Conservation (phyloP, 805 yeast species). For the Metschnikowia cerradonensis region DNA sequence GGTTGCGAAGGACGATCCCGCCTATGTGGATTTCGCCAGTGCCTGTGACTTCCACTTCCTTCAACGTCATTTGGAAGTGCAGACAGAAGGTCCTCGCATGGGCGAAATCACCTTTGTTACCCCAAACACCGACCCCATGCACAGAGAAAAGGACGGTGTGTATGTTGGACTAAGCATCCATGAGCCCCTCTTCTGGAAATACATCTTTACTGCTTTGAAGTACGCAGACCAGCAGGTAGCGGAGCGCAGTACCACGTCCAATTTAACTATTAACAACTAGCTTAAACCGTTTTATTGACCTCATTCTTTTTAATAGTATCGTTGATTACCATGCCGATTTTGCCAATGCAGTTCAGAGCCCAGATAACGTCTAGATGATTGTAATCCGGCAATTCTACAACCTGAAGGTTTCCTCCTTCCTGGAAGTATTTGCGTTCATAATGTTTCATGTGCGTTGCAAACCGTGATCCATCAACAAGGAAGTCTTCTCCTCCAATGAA, state of each 20-base stretch:
- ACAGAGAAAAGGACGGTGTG: conserved; percentile 14
- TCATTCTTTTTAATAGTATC: conserved; percentile 10
- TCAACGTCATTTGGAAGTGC: conserved; percentile 24
- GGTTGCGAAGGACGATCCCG: conserved; percentile 8
- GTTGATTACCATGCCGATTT: conserved; percentile 48
- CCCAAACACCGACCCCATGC: conserved; percentile 14
- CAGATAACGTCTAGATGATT: conserved; percentile 90
- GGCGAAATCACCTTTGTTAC: conserved; percentile 26
- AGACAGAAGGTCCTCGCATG: conserved; percentile 24
- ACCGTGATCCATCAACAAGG: conserved; percentile 70
- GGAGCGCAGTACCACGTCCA: background rate
- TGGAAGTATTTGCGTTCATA: conserved; percentile 48
- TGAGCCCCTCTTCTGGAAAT: conserved; percentile 15
- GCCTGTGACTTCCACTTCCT: conserved; percentile 24
- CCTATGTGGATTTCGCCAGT: conserved; percentile 10
- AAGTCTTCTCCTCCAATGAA: conserved; percentile 71
- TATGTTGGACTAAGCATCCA: conserved; percentile 11
- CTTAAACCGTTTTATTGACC: background rate
- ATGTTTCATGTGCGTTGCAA: conserved; percentile 59
- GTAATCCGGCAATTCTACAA: conserved; percentile 53
- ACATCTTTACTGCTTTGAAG: conserved; percentile 10
- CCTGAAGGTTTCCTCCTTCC: conserved; percentile 33
- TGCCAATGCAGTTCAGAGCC: conserved; percentile 73
- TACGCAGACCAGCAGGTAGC: conserved; percentile 11
- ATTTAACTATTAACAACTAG: too few relatives aligned